phyloP scores from a whole-genome alignment of 768 basidiomycete genomes.

The Rhizopogon vulgaris region DNA sequence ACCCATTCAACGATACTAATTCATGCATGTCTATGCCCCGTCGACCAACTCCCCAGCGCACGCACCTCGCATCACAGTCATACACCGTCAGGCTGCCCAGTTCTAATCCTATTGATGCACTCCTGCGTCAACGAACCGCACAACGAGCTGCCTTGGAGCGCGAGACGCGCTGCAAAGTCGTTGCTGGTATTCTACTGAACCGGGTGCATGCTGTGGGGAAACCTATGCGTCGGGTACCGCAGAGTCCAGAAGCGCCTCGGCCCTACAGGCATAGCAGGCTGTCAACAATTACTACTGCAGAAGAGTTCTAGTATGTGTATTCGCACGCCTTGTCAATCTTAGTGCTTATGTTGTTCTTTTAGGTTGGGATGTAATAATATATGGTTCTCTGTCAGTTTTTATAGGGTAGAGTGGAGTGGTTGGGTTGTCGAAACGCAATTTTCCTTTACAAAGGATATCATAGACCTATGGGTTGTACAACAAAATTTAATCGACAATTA shows the following conservation, averaged over 20 bases:
- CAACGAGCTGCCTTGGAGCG: constrained; percentile 28
- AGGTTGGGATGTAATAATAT: background rate
- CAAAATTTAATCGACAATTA: too few relatives aligned
- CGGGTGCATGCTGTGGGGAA: constrained; percentile 46
- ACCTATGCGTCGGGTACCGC: constrained; percentile 41
- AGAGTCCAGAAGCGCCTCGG: constrained; percentile 23
- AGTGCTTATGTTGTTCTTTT: background rate
- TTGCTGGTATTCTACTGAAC: constrained; percentile 53
- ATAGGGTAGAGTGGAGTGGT: too few relatives aligned
- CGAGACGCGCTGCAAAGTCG: constrained; percentile 42
- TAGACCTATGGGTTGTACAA: too few relatives aligned
- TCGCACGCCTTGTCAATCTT: background rate
- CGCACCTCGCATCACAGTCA: constrained; percentile 22
- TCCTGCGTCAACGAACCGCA: constrained; percentile 26
- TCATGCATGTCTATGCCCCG: constrained; percentile 10
- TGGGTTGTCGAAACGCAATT: too few relatives aligned
- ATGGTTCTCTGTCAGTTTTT: too few relatives aligned
- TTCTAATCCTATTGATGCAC: constrained; percentile 13
- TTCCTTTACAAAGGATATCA: too few relatives aligned
- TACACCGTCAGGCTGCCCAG: constrained; percentile 20
- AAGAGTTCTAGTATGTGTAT: constrained; percentile 23
- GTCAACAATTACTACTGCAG: constrained; percentile 44
- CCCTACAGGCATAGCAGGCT: constrained; percentile 49
- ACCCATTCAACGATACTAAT: constrained; percentile 22
- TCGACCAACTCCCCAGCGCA: constrained; percentile 17